Evolutionary conservation across 768 basidiomycete species (phyloP), one percentile per base, ranked within the genome.

Genomic region (Amanita subjunquillea): DNA sequence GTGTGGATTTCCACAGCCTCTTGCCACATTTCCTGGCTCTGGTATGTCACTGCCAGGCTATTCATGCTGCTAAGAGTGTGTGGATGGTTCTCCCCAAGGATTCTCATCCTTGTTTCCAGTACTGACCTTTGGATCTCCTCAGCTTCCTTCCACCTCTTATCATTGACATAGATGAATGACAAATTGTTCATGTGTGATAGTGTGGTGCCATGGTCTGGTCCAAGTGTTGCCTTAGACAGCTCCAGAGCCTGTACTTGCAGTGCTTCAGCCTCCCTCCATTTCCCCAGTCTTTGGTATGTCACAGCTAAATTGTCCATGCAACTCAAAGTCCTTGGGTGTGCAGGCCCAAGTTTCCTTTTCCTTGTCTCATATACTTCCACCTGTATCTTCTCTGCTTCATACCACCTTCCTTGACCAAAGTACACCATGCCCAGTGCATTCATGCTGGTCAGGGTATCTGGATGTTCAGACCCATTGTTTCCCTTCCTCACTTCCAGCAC

Each of bases 191-290:
- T 41, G 7, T 41, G 39, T 41, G 39, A 41, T 8, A 22, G 22
- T 41, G 39, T 41, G 8, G 13, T 41, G n/a, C n/a, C 7, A n/a
- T 20, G 34, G 4, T 34, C 13, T 1, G 34, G 1, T 13, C 34
- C 34, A 34, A 34, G 34, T 51, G 22, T 43, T 36, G 12, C 36
- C 29, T 56, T 49, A 25, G 4, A 48, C 30, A 43, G 15, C 15
- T 54, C 40, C 25, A 58, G 38, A 10, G 58, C 57, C n/a, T 54
- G 20, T 10, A 50, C 36, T 17, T 47, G 32, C 6, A 59, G 36
- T 22, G 43, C 42, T 48, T 45, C 42, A 25, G 58, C 58, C 12
- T 50, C 32, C 15, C 32, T 39, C 15, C 36, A 48, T 23, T 56
- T 48, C 3, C 51, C 51, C 10, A 46, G 37, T 4, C 47, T 27